These are phyloP conservation scores for Diospyros kaki DNA, from an alignment of 148 eudicot species.

Conservation along the genomic window DNA sequence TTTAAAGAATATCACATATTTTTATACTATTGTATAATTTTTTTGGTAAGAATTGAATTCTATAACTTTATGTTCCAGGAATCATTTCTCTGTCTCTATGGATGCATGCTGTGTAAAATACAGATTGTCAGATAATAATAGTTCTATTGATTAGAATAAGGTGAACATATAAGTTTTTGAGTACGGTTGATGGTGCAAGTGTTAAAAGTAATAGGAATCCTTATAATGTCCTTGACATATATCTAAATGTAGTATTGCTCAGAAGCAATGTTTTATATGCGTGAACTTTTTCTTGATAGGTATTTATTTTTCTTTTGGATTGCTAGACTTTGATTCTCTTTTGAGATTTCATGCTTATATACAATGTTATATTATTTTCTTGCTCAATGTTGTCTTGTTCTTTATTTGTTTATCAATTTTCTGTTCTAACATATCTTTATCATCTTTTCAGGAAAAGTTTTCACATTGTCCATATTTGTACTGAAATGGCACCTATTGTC, in stretches of 20 bases:
- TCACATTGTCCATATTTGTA: constrained; percentile 61
- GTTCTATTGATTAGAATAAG: not conserved
- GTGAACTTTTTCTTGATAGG: not conserved
- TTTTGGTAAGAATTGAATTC: not conserved
- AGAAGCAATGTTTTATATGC: not conserved
- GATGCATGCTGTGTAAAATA: not conserved
- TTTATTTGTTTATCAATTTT: not conserved
- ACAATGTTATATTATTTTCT: not conserved
- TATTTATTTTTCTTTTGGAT: not conserved
- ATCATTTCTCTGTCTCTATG: not conserved
- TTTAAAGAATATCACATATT: not conserved
- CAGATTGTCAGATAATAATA: too few species aligned
- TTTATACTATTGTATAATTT: not conserved
- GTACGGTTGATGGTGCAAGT: not conserved
- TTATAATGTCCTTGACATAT: constrained; percentile 4
- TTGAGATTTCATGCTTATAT: not conserved
- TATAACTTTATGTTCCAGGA: not conserved
- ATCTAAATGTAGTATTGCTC: not conserved
- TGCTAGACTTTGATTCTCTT: not conserved
- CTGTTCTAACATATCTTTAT: constrained; percentile 11
- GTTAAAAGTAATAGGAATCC: not conserved
- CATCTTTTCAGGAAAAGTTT: constrained; percentile 43
- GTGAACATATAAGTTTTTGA: not conserved
- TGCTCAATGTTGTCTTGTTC: not conserved
- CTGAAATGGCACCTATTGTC: constrained; percentile 72